Conservation (phyloP, 495 filamentous ascomycete genomes). For the Thermochaetoides thermophila region DNA sequence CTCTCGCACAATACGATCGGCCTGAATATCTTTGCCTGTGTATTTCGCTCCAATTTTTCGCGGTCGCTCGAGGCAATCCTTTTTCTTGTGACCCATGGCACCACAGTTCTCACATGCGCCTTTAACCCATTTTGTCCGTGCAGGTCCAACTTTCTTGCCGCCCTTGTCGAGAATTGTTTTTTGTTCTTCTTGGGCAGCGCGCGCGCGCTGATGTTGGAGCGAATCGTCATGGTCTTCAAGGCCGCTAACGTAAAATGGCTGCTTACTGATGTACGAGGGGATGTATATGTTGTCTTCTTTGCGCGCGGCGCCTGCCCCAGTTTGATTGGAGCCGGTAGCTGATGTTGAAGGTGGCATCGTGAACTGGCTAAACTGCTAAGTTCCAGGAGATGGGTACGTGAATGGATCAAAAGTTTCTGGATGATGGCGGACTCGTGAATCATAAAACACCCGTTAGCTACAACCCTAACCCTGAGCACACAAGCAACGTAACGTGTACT, state of each 20-base stretch:
- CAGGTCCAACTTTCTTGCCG: slow-evolving; percentile 62
- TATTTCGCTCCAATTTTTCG: slow-evolving; percentile 82
- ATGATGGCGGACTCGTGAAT: too few species aligned
- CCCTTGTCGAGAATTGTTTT: slow-evolving; percentile 46
- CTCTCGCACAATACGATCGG: slow-evolving; percentile 76
- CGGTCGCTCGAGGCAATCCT: slow-evolving; percentile 81
- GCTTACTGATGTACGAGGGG: slow-evolving; percentile 92
- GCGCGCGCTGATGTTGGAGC: slow-evolving; percentile 90
- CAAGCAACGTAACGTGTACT: too few species aligned
- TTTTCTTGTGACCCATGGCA: slow-evolving; percentile 87
- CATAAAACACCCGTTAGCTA: too few species aligned
- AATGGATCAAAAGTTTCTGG: too few species aligned
- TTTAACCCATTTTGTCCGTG: slow-evolving; percentile 92
- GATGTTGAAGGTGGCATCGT: too few species aligned
- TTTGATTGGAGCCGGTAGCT: slow-evolving; percentile 1
- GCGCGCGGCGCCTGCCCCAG: slow-evolving; percentile 36
- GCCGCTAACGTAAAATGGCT: slow-evolving; percentile 89
- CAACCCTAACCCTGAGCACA: too few species aligned
- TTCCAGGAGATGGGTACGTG: too few species aligned
- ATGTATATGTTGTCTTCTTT: slow-evolving; percentile 97
- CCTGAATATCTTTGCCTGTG: slow-evolving; percentile 85
- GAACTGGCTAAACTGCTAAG: too few species aligned
- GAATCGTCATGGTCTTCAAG: slow-evolving; percentile 67
- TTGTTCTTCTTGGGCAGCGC: slow-evolving; percentile 42
- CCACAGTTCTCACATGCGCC: slow-evolving; percentile 98